Evolutionary conservation across 768 basidiomycete species (phyloP).

Genomic region (Suillus weaverae): DNA sequence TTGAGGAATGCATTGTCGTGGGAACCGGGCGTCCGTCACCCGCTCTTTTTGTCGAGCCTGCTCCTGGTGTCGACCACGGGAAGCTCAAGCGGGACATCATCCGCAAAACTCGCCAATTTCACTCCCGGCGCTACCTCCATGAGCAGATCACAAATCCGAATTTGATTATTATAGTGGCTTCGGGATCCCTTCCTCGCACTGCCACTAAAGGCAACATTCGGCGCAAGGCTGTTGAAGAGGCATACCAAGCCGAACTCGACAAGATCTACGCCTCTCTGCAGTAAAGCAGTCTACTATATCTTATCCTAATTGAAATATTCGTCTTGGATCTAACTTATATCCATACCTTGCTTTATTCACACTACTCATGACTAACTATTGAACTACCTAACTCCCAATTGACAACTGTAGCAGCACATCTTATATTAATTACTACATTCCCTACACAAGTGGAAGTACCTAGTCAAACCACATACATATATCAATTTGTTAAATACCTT

Average conservation of each 20-base stretch:
- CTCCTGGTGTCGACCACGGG: constrained; percentile 48
- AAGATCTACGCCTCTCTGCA: constrained; percentile 44
- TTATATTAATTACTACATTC: not conserved
- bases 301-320: not conserved
- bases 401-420: constrained; percentile 4
- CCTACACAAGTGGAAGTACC: constrained; percentile 1
- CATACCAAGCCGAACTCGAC: constrained; percentile 58
- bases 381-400: not conserved
- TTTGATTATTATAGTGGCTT: constrained; percentile 67
- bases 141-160: constrained; percentile 68
- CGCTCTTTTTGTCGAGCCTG: constrained; percentile 72
- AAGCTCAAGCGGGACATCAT: constrained; percentile 72
- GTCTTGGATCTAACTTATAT: constrained; percentile 20
- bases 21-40: constrained; percentile 77
- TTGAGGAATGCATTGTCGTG: constrained; percentile 75
- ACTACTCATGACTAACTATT: not conserved
- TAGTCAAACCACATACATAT: not conserved
- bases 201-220: constrained; percentile 83
- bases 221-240: constrained; percentile 71
- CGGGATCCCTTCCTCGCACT: constrained; percentile 70
- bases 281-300: constrained; percentile 8
- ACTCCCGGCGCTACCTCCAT: constrained; percentile 73
- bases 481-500: not conserved
- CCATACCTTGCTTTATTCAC: not conserved
- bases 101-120: constrained; percentile 71